Percentiles rank a stretch among this genome's conserved stretches.
phyloP scores from a whole-genome alignment of 352 stramenopile species.

The Pythium apleroticum region DNA sequence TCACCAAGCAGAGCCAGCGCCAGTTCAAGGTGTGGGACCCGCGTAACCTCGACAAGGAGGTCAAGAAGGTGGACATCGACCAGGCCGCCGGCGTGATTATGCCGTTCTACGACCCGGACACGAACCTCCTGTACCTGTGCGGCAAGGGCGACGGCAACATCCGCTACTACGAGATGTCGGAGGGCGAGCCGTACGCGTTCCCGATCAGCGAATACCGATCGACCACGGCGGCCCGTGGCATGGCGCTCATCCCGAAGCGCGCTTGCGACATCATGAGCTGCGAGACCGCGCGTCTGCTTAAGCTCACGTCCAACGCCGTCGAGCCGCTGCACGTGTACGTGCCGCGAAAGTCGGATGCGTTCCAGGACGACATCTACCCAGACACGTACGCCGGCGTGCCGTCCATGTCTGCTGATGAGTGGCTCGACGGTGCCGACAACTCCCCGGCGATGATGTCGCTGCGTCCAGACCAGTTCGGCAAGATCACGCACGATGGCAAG shows the following conservation, averaged over 20 bases:
- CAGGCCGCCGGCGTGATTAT: conserved; percentile 98
- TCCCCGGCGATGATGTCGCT: conserved; percentile 92
- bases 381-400: conserved; percentile 93
- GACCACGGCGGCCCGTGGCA: conserved; percentile 95
- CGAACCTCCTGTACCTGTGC: conserved; percentile 97
- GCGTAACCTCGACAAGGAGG: conserved; percentile 89
- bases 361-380: conserved; percentile 99
- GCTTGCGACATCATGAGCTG: conserved; percentile 97
- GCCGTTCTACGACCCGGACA: conserved; percentile 99
- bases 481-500: conserved; percentile 87
- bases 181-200: conserved; percentile 93
- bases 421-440: conserved; percentile 94
- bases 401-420: conserved; percentile 96
- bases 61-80: conserved; percentile 96
- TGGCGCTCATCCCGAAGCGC: conserved; percentile 99
- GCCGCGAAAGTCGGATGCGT: conserved; percentile 98
- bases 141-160: conserved; percentile 99
- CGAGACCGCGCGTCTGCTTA: conserved; percentile 95
- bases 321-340: conserved; percentile 97
- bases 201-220: conserved; percentile 95
- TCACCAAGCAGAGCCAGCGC: conserved; percentile 95
- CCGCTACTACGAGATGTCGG: conserved; percentile 97
- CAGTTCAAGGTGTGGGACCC: conserved; percentile 90
- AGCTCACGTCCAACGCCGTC: conserved; percentile 96
- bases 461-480: conserved; percentile 86